Evolutionary conservation across 108 stramenopile species (phyloP).

Genomic region (Nannochloropsis oceanica): DNA sequence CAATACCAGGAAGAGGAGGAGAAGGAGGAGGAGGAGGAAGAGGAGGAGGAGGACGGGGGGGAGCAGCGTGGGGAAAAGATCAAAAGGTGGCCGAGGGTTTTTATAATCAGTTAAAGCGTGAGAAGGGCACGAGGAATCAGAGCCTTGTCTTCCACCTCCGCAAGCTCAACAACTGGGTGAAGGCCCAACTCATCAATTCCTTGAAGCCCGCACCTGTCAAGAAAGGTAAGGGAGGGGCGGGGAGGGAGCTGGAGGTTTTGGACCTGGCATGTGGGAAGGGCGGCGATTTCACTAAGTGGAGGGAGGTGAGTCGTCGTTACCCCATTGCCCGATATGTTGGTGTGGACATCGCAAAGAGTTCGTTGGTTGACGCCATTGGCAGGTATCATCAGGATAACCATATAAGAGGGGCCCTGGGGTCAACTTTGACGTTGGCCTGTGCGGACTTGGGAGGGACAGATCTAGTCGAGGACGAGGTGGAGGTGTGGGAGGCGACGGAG

Average conservation of each 20-base stretch:
- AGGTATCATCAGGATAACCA: constrained; percentile 29
- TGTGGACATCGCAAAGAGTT: constrained; percentile 85
- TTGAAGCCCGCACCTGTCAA: constrained; percentile 37
- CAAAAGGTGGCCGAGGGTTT: background rate
- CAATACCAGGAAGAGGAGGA: no score
- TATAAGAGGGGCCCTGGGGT: background rate
- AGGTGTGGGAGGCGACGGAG: background rate
- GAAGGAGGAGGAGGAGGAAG: no score
- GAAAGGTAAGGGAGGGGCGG: background rate
- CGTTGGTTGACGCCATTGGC: constrained; percentile 72
- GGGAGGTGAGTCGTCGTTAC: constrained; percentile 33
- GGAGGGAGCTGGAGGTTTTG: constrained; percentile 55
- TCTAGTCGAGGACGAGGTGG: background rate
- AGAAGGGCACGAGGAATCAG: constrained; percentile 55
- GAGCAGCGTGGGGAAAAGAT: background rate
- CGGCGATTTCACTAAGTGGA: constrained; percentile 92
- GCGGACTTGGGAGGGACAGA: background rate
- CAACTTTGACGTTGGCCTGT: background rate
- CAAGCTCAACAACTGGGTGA: constrained; percentile 94
- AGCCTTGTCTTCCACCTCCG: constrained; percentile 82
- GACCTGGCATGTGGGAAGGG: constrained; percentile 98
- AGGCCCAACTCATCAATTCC: constrained; percentile 72
- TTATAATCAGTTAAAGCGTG: constrained; percentile 12
- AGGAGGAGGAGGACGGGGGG: background rate
- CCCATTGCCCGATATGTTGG: constrained; percentile 70